These are phyloP conservation scores for Metschnikowia proteae DNA, from an alignment of 805 yeast species.

Conservation along the genomic window DNA sequence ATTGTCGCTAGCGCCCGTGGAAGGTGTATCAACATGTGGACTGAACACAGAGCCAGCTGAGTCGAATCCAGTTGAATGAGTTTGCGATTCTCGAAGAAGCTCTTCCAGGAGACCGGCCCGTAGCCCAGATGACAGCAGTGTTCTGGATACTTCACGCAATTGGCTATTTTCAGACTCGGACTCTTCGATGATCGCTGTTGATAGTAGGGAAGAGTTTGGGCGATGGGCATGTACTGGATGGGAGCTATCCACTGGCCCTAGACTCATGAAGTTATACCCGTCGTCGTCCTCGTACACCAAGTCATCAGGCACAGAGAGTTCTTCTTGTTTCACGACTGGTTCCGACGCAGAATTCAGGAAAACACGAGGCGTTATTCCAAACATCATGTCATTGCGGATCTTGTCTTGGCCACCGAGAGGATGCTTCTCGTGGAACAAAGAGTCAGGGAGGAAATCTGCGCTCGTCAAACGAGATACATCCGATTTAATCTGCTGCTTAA, in stretches of 20 bases:
- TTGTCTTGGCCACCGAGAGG: neutral
- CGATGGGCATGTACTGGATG: neutral
- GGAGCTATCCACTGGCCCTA: neutral
- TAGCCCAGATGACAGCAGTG: neutral
- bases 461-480: neutral
- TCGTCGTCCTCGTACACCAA: constrained; percentile 19
- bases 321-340: neutral
- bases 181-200: constrained; percentile 15
- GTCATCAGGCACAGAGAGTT: constrained; percentile 5
- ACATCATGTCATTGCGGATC: neutral
- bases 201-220: constrained; percentile 7
- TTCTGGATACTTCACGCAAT: neutral
- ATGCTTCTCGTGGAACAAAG: neutral
- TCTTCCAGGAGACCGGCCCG: neutral
- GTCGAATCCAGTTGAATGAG: constrained; percentile 1
- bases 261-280: constrained; percentile 15
- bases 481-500: neutral
- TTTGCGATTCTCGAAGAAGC: neutral
- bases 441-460: neutral
- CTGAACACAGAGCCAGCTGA: constrained; percentile 3
- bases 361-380: neutral
- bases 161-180: constrained; percentile 11
- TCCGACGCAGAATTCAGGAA: neutral
- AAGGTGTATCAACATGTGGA: neutral
- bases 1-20: neutral